Conservation (phyloP, 495 filamentous ascomycete genomes). For the Penicillium samsonianum region DNA sequence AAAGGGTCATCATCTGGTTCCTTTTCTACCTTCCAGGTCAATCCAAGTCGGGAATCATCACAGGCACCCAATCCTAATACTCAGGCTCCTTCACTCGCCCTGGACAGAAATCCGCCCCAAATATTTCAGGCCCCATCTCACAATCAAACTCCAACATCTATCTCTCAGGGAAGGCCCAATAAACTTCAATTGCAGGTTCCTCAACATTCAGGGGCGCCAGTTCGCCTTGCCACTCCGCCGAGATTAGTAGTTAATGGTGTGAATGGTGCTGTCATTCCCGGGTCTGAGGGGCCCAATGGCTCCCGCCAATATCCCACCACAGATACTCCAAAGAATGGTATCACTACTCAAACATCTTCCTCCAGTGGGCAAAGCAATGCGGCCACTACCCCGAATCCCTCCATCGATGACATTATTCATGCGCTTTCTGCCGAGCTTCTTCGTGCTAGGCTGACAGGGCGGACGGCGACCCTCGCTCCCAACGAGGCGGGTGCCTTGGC, state of each 20-base stretch:
- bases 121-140: constrained; percentile 24
- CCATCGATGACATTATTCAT: constrained; percentile 40
- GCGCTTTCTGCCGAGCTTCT: constrained; percentile 38
- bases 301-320: not conserved
- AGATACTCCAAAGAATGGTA: not conserved
- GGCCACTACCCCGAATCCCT: constrained; percentile 20
- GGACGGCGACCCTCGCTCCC: constrained; percentile 24
- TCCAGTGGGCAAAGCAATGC: constrained; percentile 13
- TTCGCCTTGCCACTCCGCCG: constrained; percentile 77
- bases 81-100: constrained; percentile 33
- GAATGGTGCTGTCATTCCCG: constrained; percentile 24
- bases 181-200: constrained; percentile 82
- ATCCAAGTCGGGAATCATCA: constrained; percentile 51
- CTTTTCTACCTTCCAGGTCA: constrained; percentile 84
- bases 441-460: constrained; percentile 34
- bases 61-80: constrained; percentile 28
- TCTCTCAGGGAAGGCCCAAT: constrained; percentile 35
- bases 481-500: constrained; percentile 42
- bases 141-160: constrained; percentile 35
- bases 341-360: constrained; percentile 10
- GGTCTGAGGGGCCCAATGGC: constrained; percentile 1
- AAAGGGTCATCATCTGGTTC: constrained; percentile 73
- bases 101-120: constrained; percentile 31
- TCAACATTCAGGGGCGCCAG: constrained; percentile 67
- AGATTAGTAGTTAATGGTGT: constrained; percentile 70